Evolutionary conservation across 805 yeast species (phyloP), one percentile per base, ranked within the genome.

Genomic region (Kodamaea nitidulidarum): DNA sequence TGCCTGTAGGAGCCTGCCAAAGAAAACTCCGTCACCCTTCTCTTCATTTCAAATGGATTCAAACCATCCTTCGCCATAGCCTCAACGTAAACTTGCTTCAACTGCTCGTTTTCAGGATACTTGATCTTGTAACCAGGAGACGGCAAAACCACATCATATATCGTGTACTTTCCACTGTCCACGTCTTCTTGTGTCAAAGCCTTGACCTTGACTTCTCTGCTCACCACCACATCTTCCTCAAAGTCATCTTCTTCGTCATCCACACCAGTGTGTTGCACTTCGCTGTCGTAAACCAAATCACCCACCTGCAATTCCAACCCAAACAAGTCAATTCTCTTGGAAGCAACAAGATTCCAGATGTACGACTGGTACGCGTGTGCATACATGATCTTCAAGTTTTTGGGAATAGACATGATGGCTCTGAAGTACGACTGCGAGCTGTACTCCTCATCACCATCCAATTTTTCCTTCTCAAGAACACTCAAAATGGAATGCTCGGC

Each of bases 361-460:
- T 82, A 93, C 47, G 96, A 87, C 64, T 93, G 98, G 60, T 95
- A 95, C 3, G 98, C 96, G 62, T 93, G 99, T 2, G 85, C 96
- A 56, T 93, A 93, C 95, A 93, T 91, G 42, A 90, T 78, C 58
- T 96, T 73, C 56, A 93, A 69, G 56, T 90, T 90, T 61, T 96
- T 77, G 24, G 98, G 98, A 48, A 93, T 84, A 41, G 88, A 78
- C 83, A 84, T 81, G 32, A 95, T 73, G 2, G 95, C 93, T 43
- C 76, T 78, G 54, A 86, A 80, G 58, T 80, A 86, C n/a, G 84
- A 70, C 39, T 72, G 69, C 3, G 63, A 58, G 14, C 71, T 55
- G 51, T 68, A 81, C 16, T 61, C 67, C 32, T 63, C 69, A 12
- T 53, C 52, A 2, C 61, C 75, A 9, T 67, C 67, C 48, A 71